Evolutionary conservation across 164 flowering plant genomes (phyloP).

Genomic region (Magnolia changhungtana): DNA sequence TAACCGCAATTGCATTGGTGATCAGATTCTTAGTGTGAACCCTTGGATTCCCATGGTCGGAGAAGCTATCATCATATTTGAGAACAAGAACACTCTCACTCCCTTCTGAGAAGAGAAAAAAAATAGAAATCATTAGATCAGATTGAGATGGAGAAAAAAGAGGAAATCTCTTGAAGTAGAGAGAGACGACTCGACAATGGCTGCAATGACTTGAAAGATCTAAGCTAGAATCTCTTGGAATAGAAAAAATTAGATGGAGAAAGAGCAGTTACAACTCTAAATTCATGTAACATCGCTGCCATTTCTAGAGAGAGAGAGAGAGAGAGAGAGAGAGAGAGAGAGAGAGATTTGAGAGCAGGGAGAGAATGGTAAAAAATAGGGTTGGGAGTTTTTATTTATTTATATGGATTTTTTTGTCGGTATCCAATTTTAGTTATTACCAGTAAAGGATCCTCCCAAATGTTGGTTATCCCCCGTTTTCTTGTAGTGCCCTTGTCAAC

Average conservation of each 20-base stretch:
- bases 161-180: not conserved
- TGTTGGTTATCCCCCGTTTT: too few species aligned
- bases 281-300: constrained; percentile 45
- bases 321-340: not conserved
- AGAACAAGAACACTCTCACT: constrained; percentile 29
- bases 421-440: too few species aligned
- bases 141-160: not conserved
- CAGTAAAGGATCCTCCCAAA: too few species aligned
- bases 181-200: constrained; percentile 19
- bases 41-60: constrained; percentile 7
- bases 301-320: constrained; percentile 23
- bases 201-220: constrained; percentile 21
- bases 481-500: too few species aligned
- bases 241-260: constrained; percentile 24
- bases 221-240: constrained; percentile 27
- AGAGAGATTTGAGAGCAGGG: not conserved
- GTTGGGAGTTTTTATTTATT: too few species aligned
- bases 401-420: too few species aligned
- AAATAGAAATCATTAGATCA: constrained; percentile 1
- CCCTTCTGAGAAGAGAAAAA: constrained; percentile 28
- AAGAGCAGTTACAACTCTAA: constrained; percentile 38
- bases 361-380: too few species aligned
- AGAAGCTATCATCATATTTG: constrained; percentile 38
- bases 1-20: constrained; percentile 60
- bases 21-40: constrained; percentile 25